Conservation (phyloP, 345 rosid genomes). For the Salix purpurea region DNA sequence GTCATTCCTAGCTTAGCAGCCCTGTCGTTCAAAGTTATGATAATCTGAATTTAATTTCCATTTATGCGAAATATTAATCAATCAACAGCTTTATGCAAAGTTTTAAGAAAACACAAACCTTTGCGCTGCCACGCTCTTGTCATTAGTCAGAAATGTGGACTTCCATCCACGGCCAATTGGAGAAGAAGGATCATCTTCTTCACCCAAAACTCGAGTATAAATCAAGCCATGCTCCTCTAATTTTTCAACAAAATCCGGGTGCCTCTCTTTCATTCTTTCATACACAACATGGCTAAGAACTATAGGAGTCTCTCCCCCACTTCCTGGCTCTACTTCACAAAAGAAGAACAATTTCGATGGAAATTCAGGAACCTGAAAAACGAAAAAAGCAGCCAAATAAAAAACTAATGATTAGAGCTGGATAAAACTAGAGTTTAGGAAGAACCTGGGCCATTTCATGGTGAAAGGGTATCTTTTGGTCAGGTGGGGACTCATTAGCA, state of each 20-base stretch:
- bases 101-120: constrained; percentile 31
- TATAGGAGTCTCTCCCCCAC: constrained; percentile 89
- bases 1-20: constrained; percentile 76
- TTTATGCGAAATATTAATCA: not conserved
- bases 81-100: not conserved
- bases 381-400: not conserved
- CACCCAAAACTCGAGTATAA: constrained; percentile 65
- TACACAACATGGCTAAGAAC: constrained; percentile 80
- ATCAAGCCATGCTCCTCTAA: constrained; percentile 71
- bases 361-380: constrained; percentile 71
- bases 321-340: constrained; percentile 79
- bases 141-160: constrained; percentile 74
- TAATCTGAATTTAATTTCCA: not conserved
- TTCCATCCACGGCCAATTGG: constrained; percentile 97
- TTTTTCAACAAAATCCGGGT: constrained; percentile 61
- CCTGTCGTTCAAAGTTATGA: constrained; percentile 28
- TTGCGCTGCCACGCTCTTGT: constrained; percentile 63
- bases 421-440: not conserved
- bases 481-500: constrained; percentile 91
- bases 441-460: constrained; percentile 93
- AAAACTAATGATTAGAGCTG: not conserved
- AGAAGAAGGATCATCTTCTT: constrained; percentile 74
- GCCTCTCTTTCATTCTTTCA: constrained; percentile 59
- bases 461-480: constrained; percentile 84
- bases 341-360: constrained; percentile 86